Conservation (phyloP, 75 land plant genomes). For the Gnetum montanum region DNA sequence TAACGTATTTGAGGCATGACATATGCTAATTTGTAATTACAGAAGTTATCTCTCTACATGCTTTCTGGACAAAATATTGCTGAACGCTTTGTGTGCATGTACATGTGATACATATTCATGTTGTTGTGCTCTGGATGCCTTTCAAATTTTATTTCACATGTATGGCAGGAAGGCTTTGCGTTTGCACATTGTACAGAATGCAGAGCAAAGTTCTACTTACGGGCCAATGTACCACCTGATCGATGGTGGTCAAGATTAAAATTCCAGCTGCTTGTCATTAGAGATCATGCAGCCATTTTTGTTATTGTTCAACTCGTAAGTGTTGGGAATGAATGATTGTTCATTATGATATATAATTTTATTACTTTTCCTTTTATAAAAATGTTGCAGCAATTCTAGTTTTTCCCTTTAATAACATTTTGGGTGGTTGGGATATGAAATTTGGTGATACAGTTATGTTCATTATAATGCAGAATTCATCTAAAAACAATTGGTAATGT, state of each 20-base stretch:
- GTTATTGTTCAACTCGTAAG: constrained; percentile 79
- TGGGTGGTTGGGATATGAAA: not conserved
- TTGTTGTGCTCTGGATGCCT: no score
- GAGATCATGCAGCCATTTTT: constrained; percentile 81
- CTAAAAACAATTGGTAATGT: no score
- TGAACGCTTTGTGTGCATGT: no score
- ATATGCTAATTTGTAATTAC: no score
- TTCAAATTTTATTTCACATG: no score
- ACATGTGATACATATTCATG: no score
- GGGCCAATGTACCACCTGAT: constrained; percentile 88
- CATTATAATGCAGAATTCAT: not conserved
- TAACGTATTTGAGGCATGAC: no score
- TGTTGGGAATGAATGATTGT: not conserved
- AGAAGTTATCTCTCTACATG: no score
- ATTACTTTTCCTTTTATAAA: not conserved
- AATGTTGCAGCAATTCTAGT: not conserved
- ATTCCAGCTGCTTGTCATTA: constrained; percentile 74
- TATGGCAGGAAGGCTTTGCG: constrained; percentile 93
- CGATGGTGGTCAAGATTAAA: constrained; percentile 91
- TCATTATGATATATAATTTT: not conserved
- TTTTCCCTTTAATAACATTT: not conserved
- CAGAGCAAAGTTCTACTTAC: constrained; percentile 61
- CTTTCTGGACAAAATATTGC: no score
- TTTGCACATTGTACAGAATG: constrained; percentile 97
- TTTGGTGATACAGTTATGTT: not conserved